Evolutionary conservation across 306 rosid species (phyloP), one percentile per base, ranked within the genome.

Genomic region (Gleditsia sinensis): DNA sequence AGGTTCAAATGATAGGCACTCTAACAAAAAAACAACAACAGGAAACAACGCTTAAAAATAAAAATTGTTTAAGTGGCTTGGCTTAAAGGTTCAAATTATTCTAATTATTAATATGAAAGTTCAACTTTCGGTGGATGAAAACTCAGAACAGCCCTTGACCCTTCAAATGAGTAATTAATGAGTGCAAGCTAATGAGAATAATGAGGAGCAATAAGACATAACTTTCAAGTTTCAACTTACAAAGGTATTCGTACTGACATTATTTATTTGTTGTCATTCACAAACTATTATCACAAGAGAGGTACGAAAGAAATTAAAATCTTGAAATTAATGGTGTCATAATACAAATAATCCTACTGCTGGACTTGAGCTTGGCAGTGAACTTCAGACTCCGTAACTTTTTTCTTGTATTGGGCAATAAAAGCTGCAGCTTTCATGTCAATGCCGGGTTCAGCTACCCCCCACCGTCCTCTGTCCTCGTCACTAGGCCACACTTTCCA

Each of bases 401-500:
- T 37, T 79, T 37, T 60, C 80, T 25, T 74, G 86, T 14, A 82
- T 34, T 67, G 60, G 43, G 32, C 62, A 51, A 89, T 83, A 79
- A 64, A 84, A 36, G 32, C 88, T 7, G 71, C 77, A 17, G 94
- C 91, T 50, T 54, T 86, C 55, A 21, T 58, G 51, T 89, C 84
- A 68, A 89, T 83, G 30, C 61, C 83, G 21, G 87, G 97, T 59
- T 87, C 97, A 10, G 92, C 93, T 0, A 79, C 87, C n/a, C 89
- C 83, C 65, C 68, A 81, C 0, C 70, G 67, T 1, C 76, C 88
- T 77, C 77, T 81, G 73, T 94, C 98, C 46, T 78, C 92, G 28
- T 91, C 94, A 49, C 96, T 94, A 0, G 91, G 86, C 92, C 90
- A 88, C 16, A 89, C 91, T 79, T 61, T 87, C 43, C 78, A 32